Conservation (phyloP, 2,329 filamentous ascomycete species). For the Harringtonia aguacate region DNA sequence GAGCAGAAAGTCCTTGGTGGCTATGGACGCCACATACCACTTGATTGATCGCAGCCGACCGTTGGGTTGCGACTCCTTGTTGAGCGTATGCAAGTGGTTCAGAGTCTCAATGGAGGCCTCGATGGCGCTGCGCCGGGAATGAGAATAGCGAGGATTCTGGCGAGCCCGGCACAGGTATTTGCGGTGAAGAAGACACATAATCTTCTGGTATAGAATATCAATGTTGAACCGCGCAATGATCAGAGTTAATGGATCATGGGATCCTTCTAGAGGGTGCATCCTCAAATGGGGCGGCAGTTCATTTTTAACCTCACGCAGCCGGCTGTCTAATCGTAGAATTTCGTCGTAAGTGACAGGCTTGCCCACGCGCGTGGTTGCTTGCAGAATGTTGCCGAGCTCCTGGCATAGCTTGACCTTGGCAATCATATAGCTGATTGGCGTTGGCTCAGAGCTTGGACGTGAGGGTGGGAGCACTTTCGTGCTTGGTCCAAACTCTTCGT, state of each 20-base stretch:
- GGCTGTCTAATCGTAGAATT: constrained; percentile 49
- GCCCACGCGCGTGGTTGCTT: constrained; percentile 47
- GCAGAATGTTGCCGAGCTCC: constrained; percentile 62
- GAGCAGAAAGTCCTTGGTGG: constrained; percentile 75
- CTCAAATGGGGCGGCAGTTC: constrained; percentile 72
- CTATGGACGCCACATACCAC: constrained; percentile 70
- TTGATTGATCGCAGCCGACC: constrained; percentile 63
- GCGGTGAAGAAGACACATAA: constrained; percentile 78
- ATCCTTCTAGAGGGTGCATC: constrained; percentile 64
- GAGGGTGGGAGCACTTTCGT: constrained; percentile 58
- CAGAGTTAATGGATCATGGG: constrained; percentile 69
- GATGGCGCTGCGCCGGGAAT: constrained; percentile 74
- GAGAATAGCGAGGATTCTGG: constrained; percentile 69
- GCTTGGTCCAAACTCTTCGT: constrained; percentile 65
- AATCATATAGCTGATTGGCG: constrained; percentile 71
- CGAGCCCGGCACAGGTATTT: constrained; percentile 74
- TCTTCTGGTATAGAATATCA: constrained; percentile 79
- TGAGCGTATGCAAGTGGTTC: constrained; percentile 62
- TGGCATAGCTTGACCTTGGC: constrained; percentile 57
- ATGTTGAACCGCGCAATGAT: constrained; percentile 79
- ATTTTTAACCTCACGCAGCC: constrained; percentile 49
- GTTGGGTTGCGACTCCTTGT: constrained; percentile 61
- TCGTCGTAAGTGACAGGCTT: constrained; percentile 52
- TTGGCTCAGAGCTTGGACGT: constrained; percentile 57
- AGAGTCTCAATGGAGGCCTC: constrained; percentile 79